A percentile compares a stretch with the other conserved stretches of the same genome.
Conservation (phyloP, 495 filamentous ascomycete genomes). For the Massariosphaeria phaeospora region DNA sequence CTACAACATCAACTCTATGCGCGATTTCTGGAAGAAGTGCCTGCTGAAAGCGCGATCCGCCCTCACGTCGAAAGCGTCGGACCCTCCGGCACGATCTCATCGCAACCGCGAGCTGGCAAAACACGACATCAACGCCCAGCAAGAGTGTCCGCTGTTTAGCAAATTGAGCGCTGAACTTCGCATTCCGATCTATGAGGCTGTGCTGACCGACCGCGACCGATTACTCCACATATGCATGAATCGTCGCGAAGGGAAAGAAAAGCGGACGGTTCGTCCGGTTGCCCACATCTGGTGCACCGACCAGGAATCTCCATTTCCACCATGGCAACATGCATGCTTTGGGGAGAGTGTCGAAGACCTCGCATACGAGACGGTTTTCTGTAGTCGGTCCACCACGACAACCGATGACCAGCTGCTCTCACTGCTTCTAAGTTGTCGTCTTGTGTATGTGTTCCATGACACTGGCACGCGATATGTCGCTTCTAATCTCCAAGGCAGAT, state of each 20-base stretch:
- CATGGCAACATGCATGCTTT: slow-evolving; percentile 1
- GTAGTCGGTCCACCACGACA: not conserved
- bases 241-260: not conserved
- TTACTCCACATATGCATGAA: slow-evolving; percentile 11
- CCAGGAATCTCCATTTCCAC: not conserved
- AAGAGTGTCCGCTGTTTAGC: not conserved
- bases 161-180: slow-evolving; percentile 10
- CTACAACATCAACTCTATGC: too few relatives aligned
- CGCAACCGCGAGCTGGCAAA: not conserved
- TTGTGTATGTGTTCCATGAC: not conserved
- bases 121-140: not conserved
- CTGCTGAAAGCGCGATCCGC: not conserved
- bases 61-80: not conserved
- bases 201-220: not conserved
- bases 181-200: not conserved
- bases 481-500: not conserved
- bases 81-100: not conserved
- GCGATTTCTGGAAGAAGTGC: not conserved
- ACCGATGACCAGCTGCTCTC: slow-evolving; percentile 2
- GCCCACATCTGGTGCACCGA: slow-evolving; percentile 5
- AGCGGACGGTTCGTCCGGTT: not conserved
- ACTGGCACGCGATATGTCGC: not conserved
- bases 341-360: not conserved
- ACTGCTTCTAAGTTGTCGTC: not conserved
- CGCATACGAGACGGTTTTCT: not conserved